These are phyloP conservation scores for Blastocystis sp. DNA, from an alignment of 352 stramenopile species.

Conservation along the genomic window DNA sequence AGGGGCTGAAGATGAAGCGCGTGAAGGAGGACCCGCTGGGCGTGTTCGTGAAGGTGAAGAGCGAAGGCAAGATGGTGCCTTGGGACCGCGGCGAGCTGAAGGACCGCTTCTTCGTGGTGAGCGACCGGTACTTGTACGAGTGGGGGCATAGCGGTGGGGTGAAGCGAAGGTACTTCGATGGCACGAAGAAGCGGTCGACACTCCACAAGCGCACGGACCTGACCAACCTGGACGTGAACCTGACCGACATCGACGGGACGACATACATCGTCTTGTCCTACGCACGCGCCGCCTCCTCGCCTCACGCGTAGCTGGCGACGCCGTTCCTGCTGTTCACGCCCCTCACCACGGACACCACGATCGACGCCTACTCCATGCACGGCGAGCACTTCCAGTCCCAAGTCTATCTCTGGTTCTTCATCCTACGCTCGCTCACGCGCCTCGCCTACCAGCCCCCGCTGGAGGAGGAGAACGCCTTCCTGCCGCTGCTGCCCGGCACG, in stretches of 20 bases:
- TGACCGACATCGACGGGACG: background rate
- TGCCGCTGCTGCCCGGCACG: background rate
- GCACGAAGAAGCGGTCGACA: background rate
- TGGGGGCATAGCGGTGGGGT: background rate
- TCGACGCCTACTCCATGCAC: conserved; percentile 45
- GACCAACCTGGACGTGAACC: conserved; percentile 45
- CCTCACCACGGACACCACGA: background rate
- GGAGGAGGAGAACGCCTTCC: conserved; percentile 11
- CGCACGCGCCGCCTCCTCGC: background rate
- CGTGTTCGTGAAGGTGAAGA: background rate
- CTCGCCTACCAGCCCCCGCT: conserved; percentile 26
- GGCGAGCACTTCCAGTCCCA: conserved; percentile 8
- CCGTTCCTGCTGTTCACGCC: conserved; percentile 37
- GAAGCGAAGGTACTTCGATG: conserved; percentile 26
- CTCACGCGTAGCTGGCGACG: conserved; percentile 32
- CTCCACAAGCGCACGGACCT: conserved; percentile 30
- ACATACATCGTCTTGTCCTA: conserved; percentile 30
- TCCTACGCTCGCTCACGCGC: conserved; percentile 28
- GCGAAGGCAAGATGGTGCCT: background rate
- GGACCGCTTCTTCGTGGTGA: conserved; percentile 25
- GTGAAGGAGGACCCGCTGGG: conserved; percentile 14
- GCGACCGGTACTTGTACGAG: conserved; percentile 57
- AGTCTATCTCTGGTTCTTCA: conserved; percentile 55
- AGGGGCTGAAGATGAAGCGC: background rate
- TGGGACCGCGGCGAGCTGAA: conserved; percentile 39